Percentiles rank a stretch among this genome's conserved stretches.
Conservation (phyloP, 768 basidiomycete genomes). For the Tulasnella sp. region DNA sequence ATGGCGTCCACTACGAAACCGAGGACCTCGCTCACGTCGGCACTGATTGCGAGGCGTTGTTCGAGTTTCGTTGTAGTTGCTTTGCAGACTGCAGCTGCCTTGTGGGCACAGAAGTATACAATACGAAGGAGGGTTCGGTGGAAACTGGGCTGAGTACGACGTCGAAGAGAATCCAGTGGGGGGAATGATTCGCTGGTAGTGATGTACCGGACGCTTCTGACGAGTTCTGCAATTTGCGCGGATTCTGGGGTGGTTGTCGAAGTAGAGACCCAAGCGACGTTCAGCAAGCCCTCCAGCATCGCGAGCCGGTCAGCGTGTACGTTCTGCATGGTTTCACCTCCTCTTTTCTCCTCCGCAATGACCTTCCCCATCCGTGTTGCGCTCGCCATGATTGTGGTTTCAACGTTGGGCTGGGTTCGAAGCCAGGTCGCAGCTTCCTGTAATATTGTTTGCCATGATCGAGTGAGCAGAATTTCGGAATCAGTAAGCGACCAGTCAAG, state of each 20-base stretch:
- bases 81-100: conserved; percentile 52
- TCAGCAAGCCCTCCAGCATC: conserved; percentile 71
- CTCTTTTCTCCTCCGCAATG: conserved; percentile 63
- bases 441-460: conserved; percentile 74
- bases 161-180: conserved; percentile 68
- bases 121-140: conserved; percentile 78
- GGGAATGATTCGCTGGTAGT: conserved; percentile 71
- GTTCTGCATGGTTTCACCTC: conserved; percentile 79
- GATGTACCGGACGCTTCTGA: conserved; percentile 59
- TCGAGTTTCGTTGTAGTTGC: conserved; percentile 44
- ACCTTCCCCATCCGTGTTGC: conserved; percentile 62
- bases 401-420: conserved; percentile 55
- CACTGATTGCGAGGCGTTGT: conserved; percentile 56
- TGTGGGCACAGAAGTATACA: conserved; percentile 69
- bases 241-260: conserved; percentile 49
- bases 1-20: conserved; percentile 65
- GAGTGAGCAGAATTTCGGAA: conserved; percentile 66
- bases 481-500: conserved; percentile 83
- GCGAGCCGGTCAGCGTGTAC: conserved; percentile 73
- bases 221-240: conserved; percentile 56
- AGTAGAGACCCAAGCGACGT: conserved; percentile 64
- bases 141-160: conserved; percentile 60
- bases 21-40: conserved; percentile 60
- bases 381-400: conserved; percentile 54
- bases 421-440: conserved; percentile 61